Evolutionary conservation across 495 filamentous ascomycete genomes (phyloP).

Genomic region (Talaromyces borbonicus): DNA sequence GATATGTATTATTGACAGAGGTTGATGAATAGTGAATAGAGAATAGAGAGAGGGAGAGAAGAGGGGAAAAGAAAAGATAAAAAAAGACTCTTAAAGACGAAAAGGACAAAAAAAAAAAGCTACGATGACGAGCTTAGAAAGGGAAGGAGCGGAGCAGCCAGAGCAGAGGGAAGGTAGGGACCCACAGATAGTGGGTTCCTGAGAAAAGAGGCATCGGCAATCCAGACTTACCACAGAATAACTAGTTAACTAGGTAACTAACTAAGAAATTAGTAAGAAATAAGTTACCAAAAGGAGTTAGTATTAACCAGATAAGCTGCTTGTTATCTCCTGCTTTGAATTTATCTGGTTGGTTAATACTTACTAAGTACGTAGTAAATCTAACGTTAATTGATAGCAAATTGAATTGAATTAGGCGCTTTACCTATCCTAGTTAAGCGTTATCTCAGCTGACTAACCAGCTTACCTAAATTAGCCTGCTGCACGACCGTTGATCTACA

Average conservation of each 20-base stretch:
- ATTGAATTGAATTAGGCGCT: no score
- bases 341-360: no score
- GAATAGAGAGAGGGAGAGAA: no score
- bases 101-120: background rate
- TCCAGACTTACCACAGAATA: background rate
- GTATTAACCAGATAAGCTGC: no score
- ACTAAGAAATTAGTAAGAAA: background rate
- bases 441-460: no score
- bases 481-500: constrained; percentile 3
- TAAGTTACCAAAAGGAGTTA: no score
- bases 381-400: no score
- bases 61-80: background rate
- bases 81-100: background rate
- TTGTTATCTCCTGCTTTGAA: no score
- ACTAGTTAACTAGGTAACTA: background rate
- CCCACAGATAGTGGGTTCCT: constrained; percentile 5
- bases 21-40: no score
- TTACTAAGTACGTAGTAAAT: no score
- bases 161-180: no score
- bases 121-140: background rate
- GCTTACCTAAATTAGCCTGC: constrained; percentile 1
- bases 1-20: background rate
- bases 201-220: constrained; percentile 1
- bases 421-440: no score
- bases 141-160: background rate